These are phyloP conservation scores for Paxillus rubicundulus DNA, from an alignment of 768 basidiomycete genomes.

Conservation along the genomic window DNA sequence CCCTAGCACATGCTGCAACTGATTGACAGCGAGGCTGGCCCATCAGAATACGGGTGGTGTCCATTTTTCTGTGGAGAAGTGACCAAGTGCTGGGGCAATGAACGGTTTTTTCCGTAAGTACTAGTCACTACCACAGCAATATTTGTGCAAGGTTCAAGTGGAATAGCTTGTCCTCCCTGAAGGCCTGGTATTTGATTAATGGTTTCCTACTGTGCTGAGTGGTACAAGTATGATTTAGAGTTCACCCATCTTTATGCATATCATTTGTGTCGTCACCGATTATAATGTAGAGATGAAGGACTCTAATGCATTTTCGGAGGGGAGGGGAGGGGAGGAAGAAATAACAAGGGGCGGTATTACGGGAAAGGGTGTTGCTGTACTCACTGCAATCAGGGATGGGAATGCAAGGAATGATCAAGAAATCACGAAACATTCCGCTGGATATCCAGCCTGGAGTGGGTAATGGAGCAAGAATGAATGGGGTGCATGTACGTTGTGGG, in stretches of 20 bases:
- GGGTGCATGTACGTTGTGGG: constrained; percentile 18
- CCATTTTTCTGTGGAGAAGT: too few relatives aligned
- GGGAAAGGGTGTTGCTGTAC: neutral
- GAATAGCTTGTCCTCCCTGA: too few relatives aligned
- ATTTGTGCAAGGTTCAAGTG: too few relatives aligned
- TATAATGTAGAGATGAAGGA: neutral
- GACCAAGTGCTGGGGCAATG: too few relatives aligned
- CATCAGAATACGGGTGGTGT: too few relatives aligned
- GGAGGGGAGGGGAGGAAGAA: neutral
- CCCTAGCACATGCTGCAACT: too few relatives aligned
- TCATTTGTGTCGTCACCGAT: neutral
- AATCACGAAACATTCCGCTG: too few relatives aligned
- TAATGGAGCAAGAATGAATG: constrained; percentile 2
- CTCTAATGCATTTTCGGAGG: too few relatives aligned
- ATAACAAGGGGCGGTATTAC: constrained; percentile 3
- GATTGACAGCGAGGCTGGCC: too few relatives aligned
- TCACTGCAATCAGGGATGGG: neutral
- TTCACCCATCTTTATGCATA: neutral
- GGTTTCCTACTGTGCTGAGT: neutral
- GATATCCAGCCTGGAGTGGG: neutral
- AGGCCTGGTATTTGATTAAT: too few relatives aligned
- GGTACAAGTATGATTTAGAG: neutral
- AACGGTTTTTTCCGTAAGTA: too few relatives aligned
- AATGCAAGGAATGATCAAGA: constrained; percentile 1
- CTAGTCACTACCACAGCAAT: too few relatives aligned